Percentiles rank a stretch among this genome's conserved stretches.
Evolutionary conservation across 192 early-diverging fungal species (phyloP).

Genomic region (Coemansia sp.): DNA sequence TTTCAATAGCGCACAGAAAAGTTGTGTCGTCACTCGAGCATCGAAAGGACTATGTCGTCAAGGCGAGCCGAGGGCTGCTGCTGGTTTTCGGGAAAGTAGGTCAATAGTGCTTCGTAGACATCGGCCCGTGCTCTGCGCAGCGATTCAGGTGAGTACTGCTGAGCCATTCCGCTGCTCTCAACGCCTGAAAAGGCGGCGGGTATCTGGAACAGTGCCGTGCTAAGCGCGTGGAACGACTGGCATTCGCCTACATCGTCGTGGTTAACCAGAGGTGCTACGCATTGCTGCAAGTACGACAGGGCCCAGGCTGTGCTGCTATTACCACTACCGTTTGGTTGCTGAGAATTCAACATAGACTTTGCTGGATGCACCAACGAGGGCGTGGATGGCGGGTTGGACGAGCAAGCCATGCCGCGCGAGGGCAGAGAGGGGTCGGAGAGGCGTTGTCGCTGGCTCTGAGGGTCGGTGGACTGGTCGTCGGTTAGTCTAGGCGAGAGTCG

Average conservation of each 20-base stretch:
- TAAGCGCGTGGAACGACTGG: slow-evolving; percentile 48
- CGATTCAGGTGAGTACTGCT: slow-evolving; percentile 4
- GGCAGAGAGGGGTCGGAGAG: neutral
- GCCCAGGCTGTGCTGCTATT: slow-evolving; percentile 52
- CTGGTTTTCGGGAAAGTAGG: slow-evolving; percentile 33
- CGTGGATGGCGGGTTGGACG: neutral
- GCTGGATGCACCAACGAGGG: neutral
- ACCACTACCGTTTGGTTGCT: neutral
- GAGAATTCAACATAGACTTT: neutral
- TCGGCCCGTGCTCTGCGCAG: slow-evolving; percentile 26
- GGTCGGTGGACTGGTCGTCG: slow-evolving; percentile 1
- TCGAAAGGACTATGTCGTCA: slow-evolving; percentile 13
- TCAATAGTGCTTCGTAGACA: slow-evolving; percentile 41
- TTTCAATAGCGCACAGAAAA: neutral
- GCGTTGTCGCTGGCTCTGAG: slow-evolving; percentile 20
- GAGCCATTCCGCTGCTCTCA: neutral
- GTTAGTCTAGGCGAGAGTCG: slow-evolving; percentile 6
- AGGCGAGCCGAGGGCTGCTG: slow-evolving; percentile 34
- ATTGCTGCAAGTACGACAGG: slow-evolving; percentile 75
- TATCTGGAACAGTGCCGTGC: slow-evolving; percentile 48
- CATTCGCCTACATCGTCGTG: slow-evolving; percentile 41
- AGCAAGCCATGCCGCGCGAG: slow-evolving; percentile 3
- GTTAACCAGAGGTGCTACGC: slow-evolving; percentile 73
- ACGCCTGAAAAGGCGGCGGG: neutral
- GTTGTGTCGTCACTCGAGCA: neutral